phyloP scores from a whole-genome alignment of 805 yeast genomes.

The Lipomyces spencermartinsiae region DNA sequence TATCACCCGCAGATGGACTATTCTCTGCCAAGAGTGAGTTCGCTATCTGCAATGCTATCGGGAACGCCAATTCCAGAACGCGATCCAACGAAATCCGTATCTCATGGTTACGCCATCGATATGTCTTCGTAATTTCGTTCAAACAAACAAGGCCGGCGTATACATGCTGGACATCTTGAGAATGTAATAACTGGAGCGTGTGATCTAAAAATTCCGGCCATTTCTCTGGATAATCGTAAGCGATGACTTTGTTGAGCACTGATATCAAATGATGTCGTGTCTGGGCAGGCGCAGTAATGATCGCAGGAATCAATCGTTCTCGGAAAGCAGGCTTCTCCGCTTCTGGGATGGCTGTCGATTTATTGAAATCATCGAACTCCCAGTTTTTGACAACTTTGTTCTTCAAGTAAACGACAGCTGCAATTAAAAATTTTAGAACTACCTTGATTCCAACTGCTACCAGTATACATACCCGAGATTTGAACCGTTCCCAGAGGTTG shows the following conservation, averaged over 20 bases:
- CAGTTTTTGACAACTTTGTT: conserved; percentile 73
- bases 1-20: conserved; percentile 64
- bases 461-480: conserved; percentile 29
- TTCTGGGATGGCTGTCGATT: conserved; percentile 55
- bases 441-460: background rate
- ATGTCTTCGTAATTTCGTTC: conserved; percentile 70
- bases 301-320: conserved; percentile 68
- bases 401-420: conserved; percentile 84
- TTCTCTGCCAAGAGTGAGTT: conserved; percentile 55
- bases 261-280: conserved; percentile 53
- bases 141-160: conserved; percentile 75
- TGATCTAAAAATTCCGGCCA: conserved; percentile 63
- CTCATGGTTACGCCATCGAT: conserved; percentile 71
- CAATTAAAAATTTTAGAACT: conserved; percentile 44
- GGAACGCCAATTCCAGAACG: conserved; percentile 64
- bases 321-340: conserved; percentile 79
- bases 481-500: conserved; percentile 35
- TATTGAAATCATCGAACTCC: conserved; percentile 50
- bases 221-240: conserved; percentile 55
- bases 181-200: conserved; percentile 55
- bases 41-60: conserved; percentile 70
- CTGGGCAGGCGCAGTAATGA: conserved; percentile 56
- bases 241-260: conserved; percentile 58
- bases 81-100: conserved; percentile 60
- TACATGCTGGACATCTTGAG: conserved; percentile 53